Evolutionary conservation across 805 yeast genomes (phyloP), one percentile per base, ranked within the genome.

Genomic region (Suhomyces canberraensis): DNA sequence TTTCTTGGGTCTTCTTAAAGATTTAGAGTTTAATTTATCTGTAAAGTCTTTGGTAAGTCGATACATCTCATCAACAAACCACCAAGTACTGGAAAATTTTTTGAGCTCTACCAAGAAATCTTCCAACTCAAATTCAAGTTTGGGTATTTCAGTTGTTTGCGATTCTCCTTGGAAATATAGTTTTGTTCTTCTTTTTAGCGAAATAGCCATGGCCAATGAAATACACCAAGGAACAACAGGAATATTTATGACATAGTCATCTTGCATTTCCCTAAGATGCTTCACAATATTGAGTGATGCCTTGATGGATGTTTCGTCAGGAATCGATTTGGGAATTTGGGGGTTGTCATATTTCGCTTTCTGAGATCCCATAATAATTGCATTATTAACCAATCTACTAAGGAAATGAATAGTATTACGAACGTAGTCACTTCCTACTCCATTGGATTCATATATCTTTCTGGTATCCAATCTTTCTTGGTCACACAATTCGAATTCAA

Each of bases 201-300:
- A 42, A 4, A 45, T 47, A 2, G 62, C 56, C 57, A 54, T 53
- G 2, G 59, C 54, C 11, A 56, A 24, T n/a, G 55, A 44, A 26
- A 52, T 43, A 42, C 56, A 44, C 54, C 54, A 58, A 2, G 59
- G 55, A 7, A 57, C 30, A 11, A 51, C 14, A 1, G 64, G 64
- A n/a, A 60, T 42, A 18, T 58, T 48, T 16, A 57, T 31, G 16
- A 51, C 32, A 25, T 32, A 32, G 17, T 50, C 52, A 8, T 44
- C 48, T n/a, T 44, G 39, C 44, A 52, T 44, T 20, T 46, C 43
- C 5, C 37, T 24, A 27, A 50, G 14, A 37, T 58, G 57, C 52
- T 52, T 57, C 16, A 60, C 37, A 25, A 60, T 50, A 36, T 60
- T 58, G 17, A 42, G 47, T 11, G 62, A 41, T 1, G 64, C 63